A percentile compares a stretch with the other conserved stretches of the same genome.
These are phyloP conservation scores for Auricularia cornea DNA, from an alignment of 768 basidiomycete genomes.

Conservation along the genomic window DNA sequence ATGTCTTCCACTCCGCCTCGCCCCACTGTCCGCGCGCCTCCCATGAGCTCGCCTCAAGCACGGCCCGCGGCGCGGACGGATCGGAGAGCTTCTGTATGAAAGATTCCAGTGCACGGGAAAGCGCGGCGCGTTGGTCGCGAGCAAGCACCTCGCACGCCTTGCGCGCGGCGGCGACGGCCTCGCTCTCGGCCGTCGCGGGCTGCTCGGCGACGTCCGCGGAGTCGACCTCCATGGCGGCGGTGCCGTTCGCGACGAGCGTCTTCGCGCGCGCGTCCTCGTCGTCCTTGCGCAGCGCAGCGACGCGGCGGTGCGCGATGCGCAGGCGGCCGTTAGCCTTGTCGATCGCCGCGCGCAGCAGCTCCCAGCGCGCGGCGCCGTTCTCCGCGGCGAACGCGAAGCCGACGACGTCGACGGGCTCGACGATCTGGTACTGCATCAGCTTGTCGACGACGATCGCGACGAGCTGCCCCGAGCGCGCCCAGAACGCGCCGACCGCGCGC, in stretches of 20 bases:
- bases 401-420: slow-evolving; percentile 89
- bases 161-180: slow-evolving; percentile 58
- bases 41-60: slow-evolving; percentile 65
- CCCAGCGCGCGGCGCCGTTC: slow-evolving; percentile 53
- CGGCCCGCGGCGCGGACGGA: slow-evolving; percentile 41
- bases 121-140: slow-evolving; percentile 64
- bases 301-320: slow-evolving; percentile 63
- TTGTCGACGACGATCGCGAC: slow-evolving; percentile 92
- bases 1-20: slow-evolving; percentile 68
- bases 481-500: slow-evolving; percentile 63
- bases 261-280: slow-evolving; percentile 80
- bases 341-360: slow-evolving; percentile 68
- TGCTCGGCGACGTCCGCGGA: slow-evolving; percentile 52
- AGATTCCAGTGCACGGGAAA: slow-evolving; percentile 65
- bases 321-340: slow-evolving; percentile 91
- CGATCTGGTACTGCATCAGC: slow-evolving; percentile 95
- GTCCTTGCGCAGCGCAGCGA: slow-evolving; percentile 70
- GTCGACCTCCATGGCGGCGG: slow-evolving; percentile 21
- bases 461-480: slow-evolving; percentile 81
- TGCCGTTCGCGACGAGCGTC: slow-evolving; percentile 20
- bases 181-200: slow-evolving; percentile 59
- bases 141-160: slow-evolving; percentile 70
- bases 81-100: slow-evolving; percentile 61
- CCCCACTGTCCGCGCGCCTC: slow-evolving; percentile 60
- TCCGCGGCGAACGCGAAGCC: slow-evolving; percentile 65